Percentiles rank a stretch among this genome's conserved stretches.
Evolutionary conservation across 768 basidiomycete species (phyloP).

Genomic region (Lactifluus rugatus): DNA sequence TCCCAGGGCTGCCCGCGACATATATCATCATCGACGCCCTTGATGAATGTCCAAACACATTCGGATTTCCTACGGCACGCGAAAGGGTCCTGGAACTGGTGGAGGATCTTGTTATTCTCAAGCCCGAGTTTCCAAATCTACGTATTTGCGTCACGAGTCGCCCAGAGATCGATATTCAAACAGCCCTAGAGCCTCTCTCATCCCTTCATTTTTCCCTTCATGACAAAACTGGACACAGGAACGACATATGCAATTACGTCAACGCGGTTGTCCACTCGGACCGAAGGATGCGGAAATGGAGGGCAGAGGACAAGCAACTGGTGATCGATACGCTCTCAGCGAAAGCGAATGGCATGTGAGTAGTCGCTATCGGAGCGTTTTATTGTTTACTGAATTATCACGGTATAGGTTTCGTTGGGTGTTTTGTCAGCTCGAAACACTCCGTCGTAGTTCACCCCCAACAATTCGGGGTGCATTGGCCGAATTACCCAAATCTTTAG

Average conservation of each 20-base stretch:
- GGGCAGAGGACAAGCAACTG: not conserved
- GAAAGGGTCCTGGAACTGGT: not conserved
- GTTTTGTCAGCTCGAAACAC: not conserved
- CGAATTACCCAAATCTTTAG: not conserved
- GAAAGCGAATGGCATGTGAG: slow-evolving; percentile 1
- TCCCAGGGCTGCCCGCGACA: not conserved
- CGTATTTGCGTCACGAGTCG: slow-evolving; percentile 2
- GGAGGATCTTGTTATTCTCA: not conserved
- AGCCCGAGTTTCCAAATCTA: not conserved
- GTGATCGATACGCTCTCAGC: not conserved
- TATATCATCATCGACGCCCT: slow-evolving; percentile 1
- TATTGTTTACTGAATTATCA: not conserved
- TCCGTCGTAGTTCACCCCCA: not conserved
- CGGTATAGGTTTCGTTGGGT: slow-evolving; percentile 1
- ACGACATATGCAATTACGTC: not conserved
- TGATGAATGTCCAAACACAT: slow-evolving; percentile 4
- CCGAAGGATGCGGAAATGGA: not conserved
- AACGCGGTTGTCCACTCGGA: not conserved
- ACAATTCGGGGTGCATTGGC: not conserved
- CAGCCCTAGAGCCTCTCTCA: not conserved
- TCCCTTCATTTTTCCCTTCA: not conserved
- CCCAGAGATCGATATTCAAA: not conserved
- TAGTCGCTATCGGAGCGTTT: rapidly evolving
- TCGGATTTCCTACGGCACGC: not conserved
- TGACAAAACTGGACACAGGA: not conserved